Evolutionary conservation across 2,329 filamentous ascomycete genomes (phyloP).

Genomic region (Claviceps paspali): DNA sequence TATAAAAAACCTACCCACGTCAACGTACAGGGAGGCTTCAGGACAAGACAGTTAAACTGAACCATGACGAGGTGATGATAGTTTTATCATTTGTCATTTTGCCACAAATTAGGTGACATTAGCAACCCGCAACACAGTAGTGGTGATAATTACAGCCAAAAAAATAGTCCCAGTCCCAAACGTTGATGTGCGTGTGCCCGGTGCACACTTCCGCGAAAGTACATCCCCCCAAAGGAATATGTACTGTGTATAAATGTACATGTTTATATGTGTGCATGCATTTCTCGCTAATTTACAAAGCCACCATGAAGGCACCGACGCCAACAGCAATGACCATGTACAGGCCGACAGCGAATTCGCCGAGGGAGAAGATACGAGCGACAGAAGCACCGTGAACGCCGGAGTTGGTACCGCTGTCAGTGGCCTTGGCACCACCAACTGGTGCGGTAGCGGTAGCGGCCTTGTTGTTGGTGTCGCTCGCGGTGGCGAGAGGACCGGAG

Average conservation of each 20-base stretch:
- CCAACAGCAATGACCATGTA: conserved; percentile 37
- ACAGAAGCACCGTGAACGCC: conserved; percentile 12
- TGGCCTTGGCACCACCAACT: conserved; percentile 4
- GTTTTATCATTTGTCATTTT: conserved; percentile 13
- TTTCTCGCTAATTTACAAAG: conserved; percentile 26
- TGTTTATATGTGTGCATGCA: neutral
- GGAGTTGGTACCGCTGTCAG: conserved; percentile 4
- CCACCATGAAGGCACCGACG: conserved; percentile 37
- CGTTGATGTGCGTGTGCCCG: neutral
- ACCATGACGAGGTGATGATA: too few species aligned
- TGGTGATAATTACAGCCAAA: neutral
- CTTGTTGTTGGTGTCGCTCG: conserved; percentile 37
- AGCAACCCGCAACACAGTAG: conserved; percentile 14
- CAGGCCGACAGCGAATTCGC: conserved; percentile 31
- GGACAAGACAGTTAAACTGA: too few species aligned
- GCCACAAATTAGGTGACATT: conserved; percentile 13
- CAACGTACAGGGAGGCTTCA: too few species aligned
- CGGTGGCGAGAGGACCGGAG: conserved; percentile 41
- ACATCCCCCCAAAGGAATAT: neutral
- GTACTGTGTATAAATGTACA: neutral
- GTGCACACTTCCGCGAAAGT: conserved; percentile 9
- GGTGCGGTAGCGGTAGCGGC: conserved; percentile 4
- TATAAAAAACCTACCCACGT: too few species aligned
- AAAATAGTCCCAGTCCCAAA: conserved; percentile 1
- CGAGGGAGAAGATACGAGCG: conserved; percentile 26